Conservation (phyloP, 345 rosid species). For the Combretum micranthum region DNA sequence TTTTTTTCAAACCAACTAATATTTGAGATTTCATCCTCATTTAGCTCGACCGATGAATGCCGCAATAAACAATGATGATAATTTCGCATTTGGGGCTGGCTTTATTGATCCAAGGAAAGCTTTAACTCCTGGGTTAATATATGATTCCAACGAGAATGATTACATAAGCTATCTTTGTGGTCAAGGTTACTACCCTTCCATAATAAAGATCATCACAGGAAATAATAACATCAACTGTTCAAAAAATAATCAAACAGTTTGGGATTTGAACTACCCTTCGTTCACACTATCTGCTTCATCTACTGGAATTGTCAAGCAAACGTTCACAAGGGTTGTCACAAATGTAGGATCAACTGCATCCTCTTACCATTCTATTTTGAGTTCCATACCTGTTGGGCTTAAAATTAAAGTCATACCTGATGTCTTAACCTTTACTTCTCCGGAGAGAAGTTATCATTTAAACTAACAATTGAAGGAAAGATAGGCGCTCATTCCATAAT, state of each 20-base stretch:
- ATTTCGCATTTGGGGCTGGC: constrained; percentile 38
- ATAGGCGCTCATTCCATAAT: too few species aligned
- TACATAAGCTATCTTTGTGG: constrained; percentile 36
- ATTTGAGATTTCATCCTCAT: neutral
- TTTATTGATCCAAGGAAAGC: constrained; percentile 23
- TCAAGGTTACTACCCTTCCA: constrained; percentile 22
- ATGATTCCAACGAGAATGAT: constrained; percentile 26
- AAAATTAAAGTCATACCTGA: constrained; percentile 12
- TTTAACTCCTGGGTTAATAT: constrained; percentile 32
- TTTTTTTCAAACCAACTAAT: neutral
- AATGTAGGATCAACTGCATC: constrained; percentile 25
- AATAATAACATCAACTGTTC: too few species aligned
- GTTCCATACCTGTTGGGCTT: constrained; percentile 12
- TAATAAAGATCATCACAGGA: constrained; percentile 15
- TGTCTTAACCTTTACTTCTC: constrained; percentile 14
- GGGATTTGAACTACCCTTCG: too few species aligned
- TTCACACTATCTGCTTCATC: constrained; percentile 8
- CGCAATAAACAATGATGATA: constrained; percentile 11
- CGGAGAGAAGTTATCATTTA: constrained; percentile 10
- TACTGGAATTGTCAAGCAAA: neutral
- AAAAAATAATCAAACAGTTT: constrained; percentile 10
- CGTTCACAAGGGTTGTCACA: constrained; percentile 20
- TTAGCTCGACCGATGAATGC: too few species aligned
- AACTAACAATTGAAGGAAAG: constrained; percentile 6
- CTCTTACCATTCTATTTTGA: constrained; percentile 13